Evolutionary conservation across 768 basidiomycete genomes (phyloP).

Genomic region (Hericium erinaceus): DNA sequence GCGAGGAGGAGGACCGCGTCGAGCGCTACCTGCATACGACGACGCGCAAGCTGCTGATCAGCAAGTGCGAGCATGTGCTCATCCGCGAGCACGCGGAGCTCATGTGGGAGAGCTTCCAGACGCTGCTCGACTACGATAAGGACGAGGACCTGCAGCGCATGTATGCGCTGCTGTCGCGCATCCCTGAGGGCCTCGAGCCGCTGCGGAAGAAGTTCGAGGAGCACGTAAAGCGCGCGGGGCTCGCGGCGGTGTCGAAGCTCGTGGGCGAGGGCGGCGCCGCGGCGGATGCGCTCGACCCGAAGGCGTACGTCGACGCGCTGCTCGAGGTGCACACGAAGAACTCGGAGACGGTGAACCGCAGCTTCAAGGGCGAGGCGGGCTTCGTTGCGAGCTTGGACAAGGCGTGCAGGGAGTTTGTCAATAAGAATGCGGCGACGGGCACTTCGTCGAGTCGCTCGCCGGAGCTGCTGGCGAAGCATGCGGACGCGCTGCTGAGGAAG

Average conservation of each 20-base stretch:
- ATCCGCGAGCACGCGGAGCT: slow-evolving; percentile 76
- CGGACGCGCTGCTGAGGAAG: slow-evolving; percentile 83
- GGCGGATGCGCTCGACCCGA: slow-evolving; percentile 72
- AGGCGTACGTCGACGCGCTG: slow-evolving; percentile 88
- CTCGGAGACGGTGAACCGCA: slow-evolving; percentile 75
- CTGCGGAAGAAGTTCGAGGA: slow-evolving; percentile 88
- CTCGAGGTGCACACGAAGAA: slow-evolving; percentile 90
- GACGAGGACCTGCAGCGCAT: slow-evolving; percentile 92
- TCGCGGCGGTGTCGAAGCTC: slow-evolving; percentile 70
- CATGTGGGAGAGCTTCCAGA: slow-evolving; percentile 93
- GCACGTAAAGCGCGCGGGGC: slow-evolving; percentile 87
- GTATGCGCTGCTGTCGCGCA: slow-evolving; percentile 87
- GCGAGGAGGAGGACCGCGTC: slow-evolving; percentile 92
- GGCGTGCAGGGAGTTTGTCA: slow-evolving; percentile 93
- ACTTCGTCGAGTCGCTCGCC: slow-evolving; percentile 80
- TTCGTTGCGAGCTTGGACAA: slow-evolving; percentile 92
- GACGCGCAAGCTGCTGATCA: slow-evolving; percentile 73
- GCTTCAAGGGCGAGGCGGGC: slow-evolving; percentile 87
- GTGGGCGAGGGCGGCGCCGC: slow-evolving; percentile 43
- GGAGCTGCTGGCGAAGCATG: slow-evolving; percentile 86
- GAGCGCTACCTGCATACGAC: slow-evolving; percentile 88
- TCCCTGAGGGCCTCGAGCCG: slow-evolving; percentile 84
- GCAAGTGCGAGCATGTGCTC: slow-evolving; percentile 85
- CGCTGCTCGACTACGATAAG: slow-evolving; percentile 84
- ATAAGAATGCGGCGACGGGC: slow-evolving; percentile 85